A percentile compares a stretch with the other conserved stretches of the same genome.
phyloP scores from a whole-genome alignment of 352 stramenopile species.

The Globisporangium radiosum region DNA sequence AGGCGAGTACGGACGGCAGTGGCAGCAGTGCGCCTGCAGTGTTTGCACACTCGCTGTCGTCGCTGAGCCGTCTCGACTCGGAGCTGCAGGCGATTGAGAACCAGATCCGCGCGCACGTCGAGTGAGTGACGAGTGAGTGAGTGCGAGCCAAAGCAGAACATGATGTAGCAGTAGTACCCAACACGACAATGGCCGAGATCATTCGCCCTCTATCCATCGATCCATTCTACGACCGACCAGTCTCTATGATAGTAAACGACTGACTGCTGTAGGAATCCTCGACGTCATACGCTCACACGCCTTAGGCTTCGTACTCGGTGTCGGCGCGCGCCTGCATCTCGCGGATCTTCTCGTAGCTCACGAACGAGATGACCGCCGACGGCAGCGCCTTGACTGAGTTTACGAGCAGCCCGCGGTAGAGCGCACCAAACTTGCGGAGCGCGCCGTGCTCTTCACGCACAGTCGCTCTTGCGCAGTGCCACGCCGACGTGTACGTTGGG shows the following conservation, averaged over 20 bases:
- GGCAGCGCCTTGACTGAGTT: constrained; percentile 69
- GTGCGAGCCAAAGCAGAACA: too few species aligned
- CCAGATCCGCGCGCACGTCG: constrained; percentile 42
- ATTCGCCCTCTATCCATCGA: too few species aligned
- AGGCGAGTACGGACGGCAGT: background rate
- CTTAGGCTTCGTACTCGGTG: constrained; percentile 17
- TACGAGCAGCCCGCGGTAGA: constrained; percentile 76
- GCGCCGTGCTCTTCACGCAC: constrained; percentile 26
- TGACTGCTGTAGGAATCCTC: background rate
- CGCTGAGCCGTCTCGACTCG: constrained; percentile 46
- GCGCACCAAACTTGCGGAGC: constrained; percentile 17
- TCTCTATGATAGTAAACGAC: too few species aligned
- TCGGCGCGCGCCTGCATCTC: constrained; percentile 36
- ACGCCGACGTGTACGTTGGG: constrained; percentile 63
- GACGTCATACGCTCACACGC: background rate
- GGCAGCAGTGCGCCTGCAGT: constrained; percentile 6
- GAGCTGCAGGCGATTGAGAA: constrained; percentile 70
- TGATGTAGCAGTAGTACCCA: too few species aligned
- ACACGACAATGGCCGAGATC: too few species aligned
- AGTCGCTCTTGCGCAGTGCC: constrained; percentile 57
- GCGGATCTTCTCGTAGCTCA: constrained; percentile 76
- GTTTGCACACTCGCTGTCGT: constrained; percentile 44
- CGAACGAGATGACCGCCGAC: constrained; percentile 68
- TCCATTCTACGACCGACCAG: background rate
- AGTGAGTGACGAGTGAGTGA: constrained; percentile 7